Base-by-base conservation (phyloP, 1,284 basidiomycete species). In the Melampsora americana region DNA sequence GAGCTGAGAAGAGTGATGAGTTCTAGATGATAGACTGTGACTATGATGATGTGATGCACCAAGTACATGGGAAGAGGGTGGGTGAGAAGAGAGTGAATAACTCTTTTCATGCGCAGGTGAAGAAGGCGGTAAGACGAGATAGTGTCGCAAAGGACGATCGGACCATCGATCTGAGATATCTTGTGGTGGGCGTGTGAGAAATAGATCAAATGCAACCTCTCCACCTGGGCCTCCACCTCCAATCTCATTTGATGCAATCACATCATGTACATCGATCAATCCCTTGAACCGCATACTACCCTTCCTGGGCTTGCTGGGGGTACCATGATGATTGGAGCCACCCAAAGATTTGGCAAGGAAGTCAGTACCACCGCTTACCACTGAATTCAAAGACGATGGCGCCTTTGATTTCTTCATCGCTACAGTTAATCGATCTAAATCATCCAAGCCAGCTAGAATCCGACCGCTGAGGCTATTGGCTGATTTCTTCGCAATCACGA, bases 401-500 rank as follows among this genome's bases (percentile, higher is more conserved):
- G 64, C 78, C 85, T 84, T 82, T 90, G 90, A 23, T 89, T 77
- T 80, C 75, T 77, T 78, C 79, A 75, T 81, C 77, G 73, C 80
- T 9, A 53, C 68, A 16, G 79, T 88, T 44, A 95, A 85, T 81
- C 88, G 90, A 70, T 91, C 88, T 23, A 93, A 85, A 68, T 94
- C 90, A 79, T 96, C 92, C 62, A 99, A 85, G 0, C 96, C 95
- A 1, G 92, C 88, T 30, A 93, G 83, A 28, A 86, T 84, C 64
- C 89, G 87, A 0, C 91, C 94, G 80, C 90, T 90, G 77, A 92
- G 88, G 3, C 88, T 86, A 61, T 87, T 87, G 7, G 87, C 86
- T 1, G 91, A 90, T 39, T 96, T 88, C 84, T 98, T 98, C 69
- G 90, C 90, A 77, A 99, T 89, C 81, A 97, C 87, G 35, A 99